A percentile compares a stretch with the other conserved stretches of the same genome.
These are phyloP conservation scores for Obelidium mucronatum DNA, from an alignment of 192 early-diverging fungal species.

Conservation along the genomic window DNA sequence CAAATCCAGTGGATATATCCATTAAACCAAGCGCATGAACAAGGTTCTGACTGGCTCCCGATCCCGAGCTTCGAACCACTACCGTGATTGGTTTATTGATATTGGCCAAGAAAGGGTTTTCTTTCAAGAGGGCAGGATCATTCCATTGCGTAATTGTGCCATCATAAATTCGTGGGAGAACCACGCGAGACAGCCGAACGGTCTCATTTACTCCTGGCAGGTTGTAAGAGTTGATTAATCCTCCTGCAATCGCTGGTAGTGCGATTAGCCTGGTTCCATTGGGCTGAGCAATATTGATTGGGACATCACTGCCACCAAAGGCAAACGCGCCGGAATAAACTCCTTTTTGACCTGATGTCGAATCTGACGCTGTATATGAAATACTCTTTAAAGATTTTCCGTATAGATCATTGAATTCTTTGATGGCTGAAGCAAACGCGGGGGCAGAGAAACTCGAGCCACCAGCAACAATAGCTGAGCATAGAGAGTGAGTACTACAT, in stretches of 20 bases:
- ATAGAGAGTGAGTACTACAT: too few species aligned
- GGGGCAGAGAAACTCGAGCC: too few species aligned
- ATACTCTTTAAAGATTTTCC: too few species aligned
- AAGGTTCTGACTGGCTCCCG: background rate
- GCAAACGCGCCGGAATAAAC: background rate
- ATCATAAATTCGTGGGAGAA: constrained; percentile 2
- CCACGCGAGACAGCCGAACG: background rate
- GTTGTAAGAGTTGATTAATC: background rate
- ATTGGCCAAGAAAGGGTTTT: constrained; percentile 1
- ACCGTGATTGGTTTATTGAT: background rate
- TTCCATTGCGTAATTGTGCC: background rate
- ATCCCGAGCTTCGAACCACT: background rate
- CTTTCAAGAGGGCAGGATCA: background rate
- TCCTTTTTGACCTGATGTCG: background rate
- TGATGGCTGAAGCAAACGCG: too few species aligned
- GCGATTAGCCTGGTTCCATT: background rate
- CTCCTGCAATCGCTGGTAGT: background rate
- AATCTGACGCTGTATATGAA: background rate
- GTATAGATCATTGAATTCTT: too few species aligned
- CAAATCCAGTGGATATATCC: background rate
- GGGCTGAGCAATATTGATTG: background rate
- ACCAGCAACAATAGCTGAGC: too few species aligned
- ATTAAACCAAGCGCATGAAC: background rate
- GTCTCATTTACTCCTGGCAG: background rate
- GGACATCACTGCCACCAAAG: background rate